Conservation (phyloP, 495 filamentous ascomycete genomes). For the Parmelia sp. region DNA sequence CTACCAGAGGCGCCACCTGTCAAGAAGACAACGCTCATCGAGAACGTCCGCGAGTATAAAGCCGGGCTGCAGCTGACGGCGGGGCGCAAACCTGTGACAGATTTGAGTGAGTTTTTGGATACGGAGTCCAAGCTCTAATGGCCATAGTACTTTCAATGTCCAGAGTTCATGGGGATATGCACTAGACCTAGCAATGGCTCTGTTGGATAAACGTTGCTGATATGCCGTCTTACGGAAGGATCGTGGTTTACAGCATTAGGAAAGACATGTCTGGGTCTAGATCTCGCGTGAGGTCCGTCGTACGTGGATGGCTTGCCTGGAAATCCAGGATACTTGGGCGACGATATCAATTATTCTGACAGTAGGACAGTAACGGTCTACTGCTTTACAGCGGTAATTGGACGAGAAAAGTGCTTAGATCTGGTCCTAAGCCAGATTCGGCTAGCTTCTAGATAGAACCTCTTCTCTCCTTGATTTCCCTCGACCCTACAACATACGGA, state of each 20-base stretch:
- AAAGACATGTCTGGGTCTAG: too few relatives aligned
- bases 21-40: constrained; percentile 49
- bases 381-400: not conserved
- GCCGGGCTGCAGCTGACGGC: constrained; percentile 59
- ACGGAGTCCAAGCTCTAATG: constrained; percentile 63
- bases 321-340: not conserved
- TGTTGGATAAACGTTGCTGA: not conserved
- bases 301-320: not conserved
- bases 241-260: not conserved
- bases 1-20: constrained; percentile 25
- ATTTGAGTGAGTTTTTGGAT: constrained; percentile 78
- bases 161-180: not conserved
- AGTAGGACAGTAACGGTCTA: too few relatives aligned
- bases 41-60: constrained; percentile 72
- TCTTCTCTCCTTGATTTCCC: not conserved
- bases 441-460: not conserved
- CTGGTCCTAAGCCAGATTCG: not conserved
- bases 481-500: too few relatives aligned
- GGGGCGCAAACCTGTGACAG: constrained; percentile 63
- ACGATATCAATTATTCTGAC: too few relatives aligned
- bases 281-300: not conserved
- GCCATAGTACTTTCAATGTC: not conserved
- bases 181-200: not conserved
- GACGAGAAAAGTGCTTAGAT: not conserved
- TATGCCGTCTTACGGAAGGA: not conserved